Evolutionary conservation across 495 filamentous ascomycete genomes (phyloP).

Genomic region (Parmelia sp.): DNA sequence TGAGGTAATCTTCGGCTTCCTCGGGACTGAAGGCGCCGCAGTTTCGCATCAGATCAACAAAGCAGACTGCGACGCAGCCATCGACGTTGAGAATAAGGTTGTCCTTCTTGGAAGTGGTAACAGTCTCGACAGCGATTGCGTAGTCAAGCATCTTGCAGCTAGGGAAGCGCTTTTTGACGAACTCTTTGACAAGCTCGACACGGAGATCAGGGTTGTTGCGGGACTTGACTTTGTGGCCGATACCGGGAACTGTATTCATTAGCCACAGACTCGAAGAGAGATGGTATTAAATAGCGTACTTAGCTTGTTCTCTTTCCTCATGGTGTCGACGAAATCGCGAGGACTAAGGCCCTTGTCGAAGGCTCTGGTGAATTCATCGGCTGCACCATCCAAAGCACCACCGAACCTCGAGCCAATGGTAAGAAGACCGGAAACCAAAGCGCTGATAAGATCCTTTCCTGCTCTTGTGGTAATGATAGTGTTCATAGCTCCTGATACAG

Average conservation of each 20-base stretch:
- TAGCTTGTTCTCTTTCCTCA: constrained; percentile 99
- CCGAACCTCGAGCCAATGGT: constrained; percentile 98
- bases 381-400: constrained; percentile 95
- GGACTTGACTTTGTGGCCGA: constrained; percentile 98
- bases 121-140: constrained; percentile 93
- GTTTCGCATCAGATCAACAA: constrained; percentile 95
- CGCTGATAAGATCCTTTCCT: constrained; percentile 95
- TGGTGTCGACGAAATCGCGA: constrained; percentile 96
- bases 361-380: constrained; percentile 96
- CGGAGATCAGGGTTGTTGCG: constrained; percentile 99
- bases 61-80: constrained; percentile 96
- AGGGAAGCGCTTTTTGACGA: constrained; percentile 94
- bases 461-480: constrained; percentile 99
- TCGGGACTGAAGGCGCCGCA: constrained; percentile 80
- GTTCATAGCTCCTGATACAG: constrained; percentile 99
- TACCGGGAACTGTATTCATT: constrained; percentile 69
- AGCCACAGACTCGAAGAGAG: neutral
- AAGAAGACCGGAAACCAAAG: constrained; percentile 90
- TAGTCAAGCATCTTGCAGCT: constrained; percentile 96
- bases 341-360: constrained; percentile 97
- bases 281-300: constrained; percentile 47
- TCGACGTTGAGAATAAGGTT: constrained; percentile 99
- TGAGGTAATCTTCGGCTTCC: constrained; percentile 53
- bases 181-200: constrained; percentile 99
- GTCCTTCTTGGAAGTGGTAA: constrained; percentile 99